Evolutionary conservation across 1,284 basidiomycete genomes (phyloP).

Genomic region (Melampsora americana): DNA sequence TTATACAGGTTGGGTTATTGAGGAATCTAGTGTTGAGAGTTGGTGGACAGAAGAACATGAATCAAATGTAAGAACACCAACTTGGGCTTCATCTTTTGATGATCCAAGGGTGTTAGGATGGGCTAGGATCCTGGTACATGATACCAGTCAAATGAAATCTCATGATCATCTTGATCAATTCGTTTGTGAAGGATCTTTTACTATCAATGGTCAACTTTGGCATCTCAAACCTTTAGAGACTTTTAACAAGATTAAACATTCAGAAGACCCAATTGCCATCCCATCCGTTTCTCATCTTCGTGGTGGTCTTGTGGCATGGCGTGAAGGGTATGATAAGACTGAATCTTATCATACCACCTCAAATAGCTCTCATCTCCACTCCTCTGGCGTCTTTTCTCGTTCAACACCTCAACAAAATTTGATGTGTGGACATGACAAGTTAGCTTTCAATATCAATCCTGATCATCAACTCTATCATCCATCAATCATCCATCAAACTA

Average conservation of each 20-base stretch:
- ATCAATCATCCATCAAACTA: no score
- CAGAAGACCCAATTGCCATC: neutral
- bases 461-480: conserved; percentile 60
- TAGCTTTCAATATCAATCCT: conserved; percentile 66
- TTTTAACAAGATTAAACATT: conserved; percentile 3
- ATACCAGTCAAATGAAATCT: no score
- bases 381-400: conserved; percentile 39
- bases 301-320: conserved; percentile 28
- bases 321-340: neutral
- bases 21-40: conserved; percentile 44
- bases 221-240: conserved; percentile 14
- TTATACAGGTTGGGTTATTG: conserved; percentile 50
- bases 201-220: conserved; percentile 11
- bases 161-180: conserved; percentile 8
- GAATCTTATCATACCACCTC: neutral
- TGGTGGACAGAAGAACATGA: conserved; percentile 46
- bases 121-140: conserved; percentile 48
- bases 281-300: conserved; percentile 4
- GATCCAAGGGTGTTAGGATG: conserved; percentile 45
- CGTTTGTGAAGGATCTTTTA: conserved; percentile 19
- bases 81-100: conserved; percentile 12
- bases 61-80: conserved; percentile 15
- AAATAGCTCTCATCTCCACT: conserved; percentile 44
- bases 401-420: neutral
- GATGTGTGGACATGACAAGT: conserved; percentile 66